Base-by-base conservation (phyloP, 352 stramenopile species). In the Aphanomyces stellatus region DNA sequence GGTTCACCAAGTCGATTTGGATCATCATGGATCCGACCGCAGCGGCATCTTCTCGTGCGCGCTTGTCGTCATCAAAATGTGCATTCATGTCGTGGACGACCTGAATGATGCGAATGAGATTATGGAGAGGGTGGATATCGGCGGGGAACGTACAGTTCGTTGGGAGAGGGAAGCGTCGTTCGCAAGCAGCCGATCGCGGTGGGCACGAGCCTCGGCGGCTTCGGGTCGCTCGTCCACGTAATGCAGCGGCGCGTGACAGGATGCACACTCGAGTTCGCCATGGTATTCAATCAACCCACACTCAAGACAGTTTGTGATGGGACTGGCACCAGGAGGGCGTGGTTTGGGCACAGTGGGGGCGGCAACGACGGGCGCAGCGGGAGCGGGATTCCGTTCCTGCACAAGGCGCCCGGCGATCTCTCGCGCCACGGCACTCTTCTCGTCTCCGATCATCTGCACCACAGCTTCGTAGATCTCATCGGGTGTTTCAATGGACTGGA, bases 1-100 rank as follows among this genome's bases (percentile, higher is more conserved):
- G 43, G 28, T 67, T 67, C 19, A 67, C 60, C 28, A 67, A 46
- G 34, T 67, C 60, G 33, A 67, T 67, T 25, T 67, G 37, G 33
- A 57, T 34, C 10, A 24, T 57, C 30, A 57, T 33, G 34, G 60
- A 49, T 13, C 24, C 15, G 17, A 30, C 41, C 7, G 55, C 37
- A 31, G 28, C 30, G 5, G 41, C 41, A n/a, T 49, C 60, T 8
- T 67, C 60, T 5, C 60, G 60, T 15, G 10, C 48, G 5, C 41
- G n/a, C 49, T 67, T 67, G 49, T 67, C 60, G 10, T 17, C n/a
- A 22, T 56, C 60, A 57, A 67, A 67, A 34, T 60, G 43, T 1
- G 60, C 60, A 46, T 55, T 43, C 27, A 51, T 51, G 22, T 67
- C 60, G 41, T 57, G 48, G 5, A 67, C 60, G 33, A 51, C 48